Evolutionary conservation across 192 early-diverging fungal genomes (phyloP).

Genomic region (Jimgerdemannia lactiflua): DNA sequence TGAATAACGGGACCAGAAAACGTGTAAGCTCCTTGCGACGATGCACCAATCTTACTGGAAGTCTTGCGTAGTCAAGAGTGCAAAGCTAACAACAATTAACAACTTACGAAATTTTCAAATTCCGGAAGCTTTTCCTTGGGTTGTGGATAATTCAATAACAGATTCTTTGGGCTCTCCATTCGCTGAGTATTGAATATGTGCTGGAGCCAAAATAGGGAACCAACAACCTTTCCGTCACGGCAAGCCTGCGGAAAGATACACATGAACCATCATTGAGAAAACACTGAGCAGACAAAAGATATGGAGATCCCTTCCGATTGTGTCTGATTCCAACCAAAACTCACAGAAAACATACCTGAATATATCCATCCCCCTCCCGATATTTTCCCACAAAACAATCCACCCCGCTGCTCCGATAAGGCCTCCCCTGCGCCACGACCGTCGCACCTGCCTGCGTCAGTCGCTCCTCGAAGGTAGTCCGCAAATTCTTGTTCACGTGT

Average conservation of each 20-base stretch:
- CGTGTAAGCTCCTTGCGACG: too few relatives aligned
- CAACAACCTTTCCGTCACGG: constrained; percentile 44
- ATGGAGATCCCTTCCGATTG: too few relatives aligned
- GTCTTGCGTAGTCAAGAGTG: background rate
- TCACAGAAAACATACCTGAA: too few relatives aligned
- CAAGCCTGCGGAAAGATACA: constrained; percentile 18
- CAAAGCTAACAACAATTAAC: too few relatives aligned
- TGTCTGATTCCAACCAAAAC: too few relatives aligned
- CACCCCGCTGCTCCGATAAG: background rate
- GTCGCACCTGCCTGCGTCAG: background rate
- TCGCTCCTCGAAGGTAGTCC: background rate
- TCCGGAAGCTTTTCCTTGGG: constrained; percentile 43
- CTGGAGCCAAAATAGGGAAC: constrained; percentile 45
- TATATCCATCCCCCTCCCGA: background rate
- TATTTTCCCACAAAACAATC: background rate
- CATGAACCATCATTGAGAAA: too few relatives aligned
- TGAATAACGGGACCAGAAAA: background rate
- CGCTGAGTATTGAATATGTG: constrained; percentile 37
- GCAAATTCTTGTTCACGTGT: background rate
- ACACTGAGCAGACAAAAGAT: too few relatives aligned
- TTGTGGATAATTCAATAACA: constrained; percentile 53
- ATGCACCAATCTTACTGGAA: background rate
- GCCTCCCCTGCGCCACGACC: background rate
- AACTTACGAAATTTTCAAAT: constrained; percentile 40
- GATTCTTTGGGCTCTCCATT: constrained; percentile 37